Evolutionary conservation across 106 monocot species (phyloP).

Genomic region (Platanthera guangdongensis): DNA sequence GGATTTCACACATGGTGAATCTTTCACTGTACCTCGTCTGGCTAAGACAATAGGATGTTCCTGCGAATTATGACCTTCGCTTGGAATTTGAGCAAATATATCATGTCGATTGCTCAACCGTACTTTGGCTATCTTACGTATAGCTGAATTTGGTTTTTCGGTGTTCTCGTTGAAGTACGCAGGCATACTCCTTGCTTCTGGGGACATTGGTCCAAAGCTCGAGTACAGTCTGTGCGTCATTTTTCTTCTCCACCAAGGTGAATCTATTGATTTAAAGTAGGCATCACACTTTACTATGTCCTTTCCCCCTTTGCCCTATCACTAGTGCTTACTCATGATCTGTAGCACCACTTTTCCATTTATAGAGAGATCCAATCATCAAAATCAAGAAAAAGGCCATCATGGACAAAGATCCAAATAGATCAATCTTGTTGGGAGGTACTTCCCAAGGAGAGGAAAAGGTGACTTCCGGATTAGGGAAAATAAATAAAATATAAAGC

Average conservation of each 20-base stretch:
- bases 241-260: background rate
- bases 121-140: constrained; percentile 7
- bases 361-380: too few relatives aligned
- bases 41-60: too few relatives aligned
- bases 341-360: too few relatives aligned
- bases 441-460: constrained; percentile 22
- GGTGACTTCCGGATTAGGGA: constrained; percentile 8
- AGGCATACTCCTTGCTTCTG: constrained; percentile 16
- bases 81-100: constrained; percentile 5
- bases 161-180: constrained; percentile 4
- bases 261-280: constrained; percentile 7
- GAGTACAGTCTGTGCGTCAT: background rate
- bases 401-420: too few relatives aligned
- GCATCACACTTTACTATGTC: too few relatives aligned
- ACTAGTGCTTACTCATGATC: too few relatives aligned
- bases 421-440: constrained; percentile 10
- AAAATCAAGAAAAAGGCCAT: too few relatives aligned
- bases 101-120: background rate
- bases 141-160: background rate
- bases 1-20: too few relatives aligned
- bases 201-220: constrained; percentile 4
- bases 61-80: too few relatives aligned
- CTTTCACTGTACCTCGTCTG: background rate
- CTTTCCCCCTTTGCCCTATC: background rate
- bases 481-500: background rate